Evolutionary conservation across 1,139 yeast genomes (phyloP).

Genomic region (Yamadazyma triangularis): DNA sequence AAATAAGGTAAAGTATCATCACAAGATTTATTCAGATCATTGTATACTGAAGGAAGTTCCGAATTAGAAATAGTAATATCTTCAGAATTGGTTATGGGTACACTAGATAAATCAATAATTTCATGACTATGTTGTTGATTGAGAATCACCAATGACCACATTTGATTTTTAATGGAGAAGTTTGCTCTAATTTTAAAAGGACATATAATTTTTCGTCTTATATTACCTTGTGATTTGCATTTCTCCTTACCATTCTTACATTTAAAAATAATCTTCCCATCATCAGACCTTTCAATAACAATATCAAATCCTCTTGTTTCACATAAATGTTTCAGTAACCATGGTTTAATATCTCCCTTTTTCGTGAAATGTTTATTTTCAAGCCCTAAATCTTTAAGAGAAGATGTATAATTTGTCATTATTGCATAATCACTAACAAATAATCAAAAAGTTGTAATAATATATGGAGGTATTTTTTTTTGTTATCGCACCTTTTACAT

Average conservation of each 20-base stretch:
- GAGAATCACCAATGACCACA: slow-evolving; percentile 60
- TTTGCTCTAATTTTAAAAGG: slow-evolving; percentile 72
- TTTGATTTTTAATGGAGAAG: slow-evolving; percentile 48
- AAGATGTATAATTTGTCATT: no score
- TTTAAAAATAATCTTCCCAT: slow-evolving; percentile 62
- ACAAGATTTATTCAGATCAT: no score
- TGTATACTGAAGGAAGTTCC: background rate
- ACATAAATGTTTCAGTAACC: slow-evolving; percentile 50
- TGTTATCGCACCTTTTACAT: no score
- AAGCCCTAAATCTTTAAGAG: no score
- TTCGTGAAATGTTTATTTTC: slow-evolving; percentile 11
- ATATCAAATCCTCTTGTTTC: slow-evolving; percentile 51
- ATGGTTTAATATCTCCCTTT: slow-evolving; percentile 55
- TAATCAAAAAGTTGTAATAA: no score
- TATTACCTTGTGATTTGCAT: slow-evolving; percentile 12
- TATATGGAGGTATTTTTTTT: no score
- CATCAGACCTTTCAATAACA: slow-evolving; percentile 69
- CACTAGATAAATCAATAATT: slow-evolving; percentile 4
- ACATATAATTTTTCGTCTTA: slow-evolving; percentile 37
- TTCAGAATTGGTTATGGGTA: background rate
- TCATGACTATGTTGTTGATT: slow-evolving; percentile 49
- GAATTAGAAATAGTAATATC: background rate
- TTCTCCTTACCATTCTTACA: slow-evolving; percentile 41
- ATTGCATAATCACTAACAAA: no score
- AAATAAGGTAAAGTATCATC: background rate